A percentile compares a stretch with the other conserved stretches of the same genome.
These are phyloP conservation scores for Aulographum hederae DNA, from an alignment of 2,329 filamentous ascomycete genomes.

Conservation along the genomic window DNA sequence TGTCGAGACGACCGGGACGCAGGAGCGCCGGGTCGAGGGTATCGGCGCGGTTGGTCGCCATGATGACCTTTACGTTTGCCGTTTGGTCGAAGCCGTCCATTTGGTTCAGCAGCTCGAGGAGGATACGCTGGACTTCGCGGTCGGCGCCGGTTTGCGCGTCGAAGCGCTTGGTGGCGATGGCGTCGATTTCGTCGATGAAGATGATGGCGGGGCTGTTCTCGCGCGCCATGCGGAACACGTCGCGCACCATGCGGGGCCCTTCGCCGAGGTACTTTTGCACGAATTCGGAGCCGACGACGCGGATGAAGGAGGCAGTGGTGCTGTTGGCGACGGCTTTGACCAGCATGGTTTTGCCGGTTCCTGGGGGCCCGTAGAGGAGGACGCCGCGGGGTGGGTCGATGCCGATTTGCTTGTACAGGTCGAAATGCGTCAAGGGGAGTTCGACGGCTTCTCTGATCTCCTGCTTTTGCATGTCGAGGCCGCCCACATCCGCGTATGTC, in stretches of 20 bases:
- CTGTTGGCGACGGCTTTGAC: conserved; percentile 98
- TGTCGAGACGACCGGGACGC: conserved; percentile 83
- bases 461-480: conserved; percentile 98
- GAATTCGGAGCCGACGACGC: conserved; percentile 94
- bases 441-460: conserved; percentile 97
- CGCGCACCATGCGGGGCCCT: conserved; percentile 94
- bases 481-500: conserved; percentile 93
- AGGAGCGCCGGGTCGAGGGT: conserved; percentile 90
- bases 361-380: conserved; percentile 85
- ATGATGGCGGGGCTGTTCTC: conserved; percentile 95
- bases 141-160: conserved; percentile 97
- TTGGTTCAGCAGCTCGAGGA: conserved; percentile 93
- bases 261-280: conserved; percentile 98
- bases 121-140: conserved; percentile 93
- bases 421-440: conserved; percentile 89
- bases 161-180: conserved; percentile 48
- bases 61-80: conserved; percentile 98
- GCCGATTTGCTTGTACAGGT: conserved; percentile 97
- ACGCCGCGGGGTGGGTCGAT: conserved; percentile 96
- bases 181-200: conserved; percentile 8
- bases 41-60: conserved; percentile 97
- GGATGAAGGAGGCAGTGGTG: conserved; percentile 95
- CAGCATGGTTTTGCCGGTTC: conserved; percentile 92
- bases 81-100: conserved; percentile 99
- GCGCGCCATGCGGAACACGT: conserved; percentile 96